Evolutionary conservation across 1,284 basidiomycete genomes (phyloP).

Genomic region (Coniferiporia weirii): DNA sequence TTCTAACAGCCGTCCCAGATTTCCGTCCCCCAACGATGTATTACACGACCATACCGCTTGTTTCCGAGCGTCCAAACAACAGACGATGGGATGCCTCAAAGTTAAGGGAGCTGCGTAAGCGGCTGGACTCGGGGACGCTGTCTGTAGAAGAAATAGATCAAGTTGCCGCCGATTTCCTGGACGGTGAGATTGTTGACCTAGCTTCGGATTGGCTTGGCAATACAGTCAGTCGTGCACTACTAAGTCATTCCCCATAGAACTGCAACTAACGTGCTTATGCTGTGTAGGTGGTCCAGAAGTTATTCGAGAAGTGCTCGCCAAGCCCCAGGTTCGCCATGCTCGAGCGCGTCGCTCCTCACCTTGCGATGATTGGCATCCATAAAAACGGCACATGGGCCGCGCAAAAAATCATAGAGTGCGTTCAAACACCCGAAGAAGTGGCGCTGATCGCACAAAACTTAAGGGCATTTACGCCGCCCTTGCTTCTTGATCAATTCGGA

Average conservation of each 20-base stretch:
- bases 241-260: background rate
- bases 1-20: constrained; percentile 38
- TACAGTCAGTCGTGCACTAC: constrained; percentile 56
- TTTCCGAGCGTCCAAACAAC: constrained; percentile 78
- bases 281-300: constrained; percentile 82
- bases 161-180: constrained; percentile 84
- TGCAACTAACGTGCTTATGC: background rate
- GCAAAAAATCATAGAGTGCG: constrained; percentile 98
- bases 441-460: constrained; percentile 82
- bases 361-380: constrained; percentile 98
- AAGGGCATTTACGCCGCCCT: constrained; percentile 86
- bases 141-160: constrained; percentile 86
- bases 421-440: constrained; percentile 85
- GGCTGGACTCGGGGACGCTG: constrained; percentile 79
- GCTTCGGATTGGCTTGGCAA: constrained; percentile 99
- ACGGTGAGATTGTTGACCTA: constrained; percentile 88
- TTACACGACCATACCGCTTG: constrained; percentile 86
- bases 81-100: constrained; percentile 92
- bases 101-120: constrained; percentile 90
- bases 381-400: constrained; percentile 99
- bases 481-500: constrained; percentile 94
- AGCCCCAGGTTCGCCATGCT: constrained; percentile 83
- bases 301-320: constrained; percentile 88
- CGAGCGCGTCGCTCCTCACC: constrained; percentile 87
- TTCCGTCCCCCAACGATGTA: constrained; percentile 88